Conservation (phyloP, 140 eudicot species). For the Ambrosia hybrid region DNA sequence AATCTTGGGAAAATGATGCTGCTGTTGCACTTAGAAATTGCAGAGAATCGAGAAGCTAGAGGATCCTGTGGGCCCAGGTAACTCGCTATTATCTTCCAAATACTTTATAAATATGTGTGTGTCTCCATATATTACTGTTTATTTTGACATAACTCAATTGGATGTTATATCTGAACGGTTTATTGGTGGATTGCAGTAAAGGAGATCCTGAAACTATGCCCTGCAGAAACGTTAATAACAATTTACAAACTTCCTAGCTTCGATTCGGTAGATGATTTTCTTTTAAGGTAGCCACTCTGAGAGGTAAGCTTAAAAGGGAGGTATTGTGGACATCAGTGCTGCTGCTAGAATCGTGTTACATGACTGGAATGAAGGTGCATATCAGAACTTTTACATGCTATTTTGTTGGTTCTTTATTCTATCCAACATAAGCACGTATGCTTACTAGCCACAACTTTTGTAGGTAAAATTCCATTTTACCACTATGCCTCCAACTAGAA, state of each 20-base stretch:
- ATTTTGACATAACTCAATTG: neutral
- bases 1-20: conserved; percentile 75
- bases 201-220: conserved; percentile 89
- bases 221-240: conserved; percentile 60
- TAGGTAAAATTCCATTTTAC: conserved; percentile 95
- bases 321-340: conserved; percentile 76
- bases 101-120: too few relatives aligned
- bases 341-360: conserved; percentile 93
- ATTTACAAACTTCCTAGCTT: conserved; percentile 77
- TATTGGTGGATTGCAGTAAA: conserved; percentile 58
- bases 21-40: conserved; percentile 93
- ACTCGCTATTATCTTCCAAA: neutral
- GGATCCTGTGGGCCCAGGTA: conserved; percentile 91
- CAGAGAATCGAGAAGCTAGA: conserved; percentile 92
- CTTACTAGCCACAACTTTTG: neutral
- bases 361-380: conserved; percentile 95
- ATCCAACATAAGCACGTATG: neutral
- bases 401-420: neutral
- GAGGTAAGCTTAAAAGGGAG: conserved; percentile 97
- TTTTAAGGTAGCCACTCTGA: conserved; percentile 79
- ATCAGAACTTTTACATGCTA: neutral
- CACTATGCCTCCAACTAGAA: conserved; percentile 95
- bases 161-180: conserved; percentile 9
- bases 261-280: conserved; percentile 86
- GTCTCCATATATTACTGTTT: neutral